Percentiles rank a stretch among this genome's conserved stretches.
Evolutionary conservation across 176 grass and related monocot species (phyloP).

Genomic region (Raddia distichophylla): DNA sequence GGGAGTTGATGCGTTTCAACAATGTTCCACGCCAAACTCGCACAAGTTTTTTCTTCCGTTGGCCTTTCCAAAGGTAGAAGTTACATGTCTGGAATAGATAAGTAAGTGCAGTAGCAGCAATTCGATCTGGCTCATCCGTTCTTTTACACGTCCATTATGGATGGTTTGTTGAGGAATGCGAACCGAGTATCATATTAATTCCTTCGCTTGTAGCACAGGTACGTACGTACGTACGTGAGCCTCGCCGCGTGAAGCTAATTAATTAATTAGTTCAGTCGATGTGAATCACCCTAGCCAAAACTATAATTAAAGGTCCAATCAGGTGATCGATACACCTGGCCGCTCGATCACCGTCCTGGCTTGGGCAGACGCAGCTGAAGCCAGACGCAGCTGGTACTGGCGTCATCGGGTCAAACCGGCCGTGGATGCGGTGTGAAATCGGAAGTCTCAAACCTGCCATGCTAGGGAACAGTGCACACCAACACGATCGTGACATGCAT

Average conservation of each 20-base stretch:
- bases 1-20: background rate
- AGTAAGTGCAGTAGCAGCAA: no score
- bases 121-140: background rate
- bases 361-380: background rate
- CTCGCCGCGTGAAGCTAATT: background rate
- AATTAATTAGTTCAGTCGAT: constrained; percentile 22
- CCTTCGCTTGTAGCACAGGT: no score
- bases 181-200: no score
- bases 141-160: background rate
- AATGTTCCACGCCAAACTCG: background rate
- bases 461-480: background rate
- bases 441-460: background rate
- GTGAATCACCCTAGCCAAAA: background rate
- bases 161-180: no score
- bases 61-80: background rate
- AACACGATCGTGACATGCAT: background rate
- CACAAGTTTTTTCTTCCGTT: background rate
- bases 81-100: background rate
- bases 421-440: background rate
- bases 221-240: background rate
- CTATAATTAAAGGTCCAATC: background rate
- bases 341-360: background rate
- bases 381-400: background rate
- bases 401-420: background rate
- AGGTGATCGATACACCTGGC: background rate